Evolutionary conservation across 176 grass and related monocot species (phyloP), one percentile per base, ranked within the genome.

Genomic region (Hyparrhenia diplandra): DNA sequence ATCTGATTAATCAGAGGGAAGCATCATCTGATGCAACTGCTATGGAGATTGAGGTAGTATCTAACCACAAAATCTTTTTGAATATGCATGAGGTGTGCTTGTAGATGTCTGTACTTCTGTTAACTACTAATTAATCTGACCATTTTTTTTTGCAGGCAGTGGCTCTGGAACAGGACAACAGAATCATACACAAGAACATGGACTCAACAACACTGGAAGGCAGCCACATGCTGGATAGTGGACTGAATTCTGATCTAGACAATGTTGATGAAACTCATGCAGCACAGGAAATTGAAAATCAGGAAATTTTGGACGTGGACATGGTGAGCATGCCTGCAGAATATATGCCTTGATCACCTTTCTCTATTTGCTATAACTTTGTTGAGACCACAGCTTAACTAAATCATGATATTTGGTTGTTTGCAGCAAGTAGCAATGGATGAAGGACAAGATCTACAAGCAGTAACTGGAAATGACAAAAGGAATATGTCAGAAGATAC

Each of bases 361-460:
- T 54, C 18, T 57, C 52, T 23, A 10, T 23, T 23, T 57, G 52
- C 21, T 23, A 57, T 57, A 10, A 23, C 10, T 57, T 23, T 57
- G 2, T 57, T 57, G 21, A 23, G 52, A 57, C 52, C 52, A 10
- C 21, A 57, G 2, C 52, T 64, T 78, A 78, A n/a, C 18, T 31
- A 11, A 47, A 63, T 75, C 54, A 35, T 85, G 60, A 83, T 77
- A 49, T 42, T 74, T 71, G 11, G 12, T 79, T 30, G 34, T 85
- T 58, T 89, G 42, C 73, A 84, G 85, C 69, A 90, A 66, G 63
- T 73, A 80, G 66, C 55, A 81, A 73, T 59, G 35, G 55, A 87
- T 59, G 81, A 21, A 75, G 64, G 17, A 75, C 60, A 76, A 20
- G 64, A 84, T 84, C 32, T 52, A 21, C 39, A 24, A 45, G 25